Evolutionary conservation across 306 rosid genomes (phyloP).

Genomic region (Comarum palustre): DNA sequence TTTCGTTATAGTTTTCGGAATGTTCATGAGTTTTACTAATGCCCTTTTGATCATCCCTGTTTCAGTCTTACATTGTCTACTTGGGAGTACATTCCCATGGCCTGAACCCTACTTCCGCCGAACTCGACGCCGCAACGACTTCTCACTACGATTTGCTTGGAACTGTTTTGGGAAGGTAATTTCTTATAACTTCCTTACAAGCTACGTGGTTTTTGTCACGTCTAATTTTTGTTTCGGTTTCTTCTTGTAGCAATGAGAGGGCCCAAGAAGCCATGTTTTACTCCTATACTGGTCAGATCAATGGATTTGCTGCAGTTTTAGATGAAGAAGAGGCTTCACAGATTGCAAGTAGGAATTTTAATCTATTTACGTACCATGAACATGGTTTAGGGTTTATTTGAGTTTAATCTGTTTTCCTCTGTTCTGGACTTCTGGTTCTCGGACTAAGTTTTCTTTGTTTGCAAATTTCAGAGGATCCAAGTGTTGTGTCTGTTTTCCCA

Average conservation of each 20-base stretch:
- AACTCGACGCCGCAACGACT: conserved; percentile 29
- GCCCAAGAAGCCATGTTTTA: conserved; percentile 57
- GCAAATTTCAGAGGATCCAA: conserved; percentile 42
- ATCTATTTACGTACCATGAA: background rate
- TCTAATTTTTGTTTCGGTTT: background rate
- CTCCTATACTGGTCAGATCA: conserved; percentile 54
- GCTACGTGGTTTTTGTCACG: background rate
- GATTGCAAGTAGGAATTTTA: conserved; percentile 41
- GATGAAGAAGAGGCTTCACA: conserved; percentile 45
- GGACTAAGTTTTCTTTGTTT: background rate
- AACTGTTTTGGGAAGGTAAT: conserved; percentile 53
- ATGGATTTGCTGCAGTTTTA: conserved; percentile 76
- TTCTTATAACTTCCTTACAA: background rate
- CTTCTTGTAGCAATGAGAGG: conserved; percentile 32
- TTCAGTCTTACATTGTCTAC: conserved; percentile 71
- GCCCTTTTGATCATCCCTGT: background rate
- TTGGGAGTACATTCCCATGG: conserved; percentile 51
- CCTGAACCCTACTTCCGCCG: conserved; percentile 17
- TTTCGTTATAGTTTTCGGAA: background rate
- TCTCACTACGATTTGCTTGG: conserved; percentile 52
- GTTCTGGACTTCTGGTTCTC: background rate
- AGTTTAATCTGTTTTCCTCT: background rate
- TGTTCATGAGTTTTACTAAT: background rate
- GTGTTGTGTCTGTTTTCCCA: conserved; percentile 51
- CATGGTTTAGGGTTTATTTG: background rate